Percentiles rank a stretch among this genome's conserved stretches.
Evolutionary conservation across 2,329 filamentous ascomycete genomes (phyloP).

Genomic region (Hysterium pulicare): DNA sequence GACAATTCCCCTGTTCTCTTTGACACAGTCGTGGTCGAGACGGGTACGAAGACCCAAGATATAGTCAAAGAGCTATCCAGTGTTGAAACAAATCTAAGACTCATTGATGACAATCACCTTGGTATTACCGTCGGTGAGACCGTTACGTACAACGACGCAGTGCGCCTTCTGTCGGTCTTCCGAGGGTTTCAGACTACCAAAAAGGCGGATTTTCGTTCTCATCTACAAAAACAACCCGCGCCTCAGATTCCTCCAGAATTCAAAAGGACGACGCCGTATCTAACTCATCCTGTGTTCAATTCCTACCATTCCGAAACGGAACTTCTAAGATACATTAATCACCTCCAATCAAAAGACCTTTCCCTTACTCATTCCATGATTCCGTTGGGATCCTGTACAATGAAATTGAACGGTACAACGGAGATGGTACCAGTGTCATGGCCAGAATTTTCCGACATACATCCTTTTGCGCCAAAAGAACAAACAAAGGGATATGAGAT

Average conservation of each 20-base stretch:
- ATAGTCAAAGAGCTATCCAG: constrained; percentile 52
- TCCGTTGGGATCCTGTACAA: constrained; percentile 91
- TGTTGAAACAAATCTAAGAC: constrained; percentile 60
- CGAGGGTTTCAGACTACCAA: constrained; percentile 38
- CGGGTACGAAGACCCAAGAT: constrained; percentile 49
- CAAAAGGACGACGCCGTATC: constrained; percentile 68
- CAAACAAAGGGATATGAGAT: constrained; percentile 65
- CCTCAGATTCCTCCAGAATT: constrained; percentile 56
- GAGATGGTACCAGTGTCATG: constrained; percentile 87
- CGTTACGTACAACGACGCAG: constrained; percentile 54
- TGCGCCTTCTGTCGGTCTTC: constrained; percentile 58
- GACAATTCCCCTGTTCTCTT: constrained; percentile 62
- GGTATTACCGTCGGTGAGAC: constrained; percentile 79
- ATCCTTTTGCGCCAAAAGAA: constrained; percentile 70
- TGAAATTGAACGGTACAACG: constrained; percentile 94
- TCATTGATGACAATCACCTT: constrained; percentile 58
- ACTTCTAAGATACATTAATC: constrained; percentile 87
- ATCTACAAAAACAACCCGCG: neutral
- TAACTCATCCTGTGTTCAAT: constrained; percentile 94
- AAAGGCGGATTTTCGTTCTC: neutral
- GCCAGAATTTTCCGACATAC: constrained; percentile 71
- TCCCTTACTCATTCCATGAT: constrained; percentile 98
- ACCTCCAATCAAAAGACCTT: constrained; percentile 89
- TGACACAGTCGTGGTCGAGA: constrained; percentile 71
- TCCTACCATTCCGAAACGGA: constrained; percentile 93